Conservation (phyloP, 2,329 filamentous ascomycete species). For the Aspergillus sp. region DNA sequence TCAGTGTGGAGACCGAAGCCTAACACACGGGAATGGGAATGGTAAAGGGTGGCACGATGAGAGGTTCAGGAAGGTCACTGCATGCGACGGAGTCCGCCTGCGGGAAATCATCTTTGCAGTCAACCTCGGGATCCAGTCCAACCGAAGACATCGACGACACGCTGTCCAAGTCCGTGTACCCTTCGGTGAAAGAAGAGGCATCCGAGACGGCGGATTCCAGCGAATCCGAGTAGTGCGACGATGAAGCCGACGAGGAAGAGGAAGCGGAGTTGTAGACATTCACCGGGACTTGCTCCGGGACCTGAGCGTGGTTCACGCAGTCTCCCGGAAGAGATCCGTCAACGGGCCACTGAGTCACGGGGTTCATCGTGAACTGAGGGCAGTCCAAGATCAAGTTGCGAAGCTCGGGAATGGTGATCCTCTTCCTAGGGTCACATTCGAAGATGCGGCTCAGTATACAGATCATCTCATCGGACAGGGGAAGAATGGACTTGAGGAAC, state of each 20-base stretch:
- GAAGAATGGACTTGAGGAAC: slow-evolving; percentile 90
- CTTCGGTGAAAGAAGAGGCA: slow-evolving; percentile 40
- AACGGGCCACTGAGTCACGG: slow-evolving; percentile 41
- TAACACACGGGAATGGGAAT: slow-evolving; percentile 30
- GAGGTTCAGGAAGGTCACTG: slow-evolving; percentile 30
- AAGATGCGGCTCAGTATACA: slow-evolving; percentile 85
- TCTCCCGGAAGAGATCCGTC: slow-evolving; percentile 35
- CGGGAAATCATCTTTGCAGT: slow-evolving; percentile 32
- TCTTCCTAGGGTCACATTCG: slow-evolving; percentile 75
- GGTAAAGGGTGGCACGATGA: slow-evolving; percentile 24
- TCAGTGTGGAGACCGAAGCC: slow-evolving; percentile 1
- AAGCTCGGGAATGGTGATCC: slow-evolving; percentile 79
- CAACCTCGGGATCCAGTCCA: slow-evolving; percentile 30
- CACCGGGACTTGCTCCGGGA: slow-evolving; percentile 36
- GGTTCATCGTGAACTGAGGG: slow-evolving; percentile 62
- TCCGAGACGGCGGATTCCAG: slow-evolving; percentile 42
- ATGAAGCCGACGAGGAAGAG: slow-evolving; percentile 35
- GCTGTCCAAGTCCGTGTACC: slow-evolving; percentile 36
- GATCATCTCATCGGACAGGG: slow-evolving; percentile 85
- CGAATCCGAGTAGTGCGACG: slow-evolving; percentile 37
- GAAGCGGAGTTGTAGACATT: slow-evolving; percentile 37
- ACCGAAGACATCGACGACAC: slow-evolving; percentile 36
- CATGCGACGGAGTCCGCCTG: slow-evolving; percentile 27
- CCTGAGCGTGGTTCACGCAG: slow-evolving; percentile 35
- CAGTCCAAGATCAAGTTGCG: slow-evolving; percentile 74